phyloP scores from a whole-genome alignment of 345 rosid species.

The Rhodamnia argentea region DNA sequence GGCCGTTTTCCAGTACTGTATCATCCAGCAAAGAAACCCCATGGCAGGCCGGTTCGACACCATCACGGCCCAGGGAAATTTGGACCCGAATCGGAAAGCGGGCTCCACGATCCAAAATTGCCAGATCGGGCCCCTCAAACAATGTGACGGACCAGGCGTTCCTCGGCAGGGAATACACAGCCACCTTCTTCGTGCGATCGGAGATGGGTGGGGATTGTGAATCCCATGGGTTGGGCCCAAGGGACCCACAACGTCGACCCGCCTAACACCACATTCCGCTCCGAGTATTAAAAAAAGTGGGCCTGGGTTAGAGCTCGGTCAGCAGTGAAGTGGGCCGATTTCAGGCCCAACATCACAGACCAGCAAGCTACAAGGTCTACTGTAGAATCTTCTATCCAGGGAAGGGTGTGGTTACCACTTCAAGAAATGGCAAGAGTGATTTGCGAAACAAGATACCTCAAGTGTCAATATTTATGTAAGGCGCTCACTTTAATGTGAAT shows the following conservation, averaged over 20 bases:
- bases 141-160: slow-evolving; percentile 3
- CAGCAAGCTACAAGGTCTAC: slow-evolving; percentile 12
- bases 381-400: slow-evolving; percentile 14
- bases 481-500: too few species aligned
- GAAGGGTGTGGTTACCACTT: slow-evolving; percentile 16
- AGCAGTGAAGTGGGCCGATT: slow-evolving; percentile 23
- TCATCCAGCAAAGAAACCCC: slow-evolving; percentile 12
- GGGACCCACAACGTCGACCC: slow-evolving; percentile 8
- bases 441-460: background rate
- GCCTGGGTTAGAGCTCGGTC: slow-evolving; percentile 1
- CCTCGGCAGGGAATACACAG: slow-evolving; percentile 24
- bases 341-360: slow-evolving; percentile 8
- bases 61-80: slow-evolving; percentile 15
- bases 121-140: background rate
- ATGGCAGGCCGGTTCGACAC: slow-evolving; percentile 6
- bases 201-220: slow-evolving; percentile 7
- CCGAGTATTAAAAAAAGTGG: slow-evolving; percentile 19
- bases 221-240: slow-evolving; percentile 22
- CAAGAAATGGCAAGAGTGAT: background rate
- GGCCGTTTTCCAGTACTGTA: slow-evolving; percentile 12
- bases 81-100: slow-evolving; percentile 23
- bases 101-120: slow-evolving; percentile 17
- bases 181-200: slow-evolving; percentile 20
- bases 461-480: too few species aligned
- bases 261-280: slow-evolving; percentile 12